Base-by-base conservation (phyloP, 805 yeast genomes). In the Yarrowia sp. region DNA sequence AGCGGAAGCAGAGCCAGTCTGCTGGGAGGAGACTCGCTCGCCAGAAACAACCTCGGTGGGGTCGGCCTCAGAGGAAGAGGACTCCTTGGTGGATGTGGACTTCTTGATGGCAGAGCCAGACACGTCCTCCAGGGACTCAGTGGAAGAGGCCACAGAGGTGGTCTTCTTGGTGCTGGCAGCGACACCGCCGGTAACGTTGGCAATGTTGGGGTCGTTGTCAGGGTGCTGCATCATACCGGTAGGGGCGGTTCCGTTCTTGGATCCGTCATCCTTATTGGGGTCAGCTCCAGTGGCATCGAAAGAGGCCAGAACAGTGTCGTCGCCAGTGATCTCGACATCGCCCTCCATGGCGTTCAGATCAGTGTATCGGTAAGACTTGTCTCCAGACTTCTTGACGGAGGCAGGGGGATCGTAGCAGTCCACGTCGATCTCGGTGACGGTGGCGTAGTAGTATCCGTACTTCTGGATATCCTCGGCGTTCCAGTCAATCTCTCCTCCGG, bases 401-500 rank as follows among this genome's bases (percentile, higher is more conserved):
- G 81, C 73, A 38, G 97, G 97, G 45, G 92, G 85, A 74, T 85
- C 91, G 78, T 90, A 89, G 75, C 96, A 86, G 65, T 85, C 82
- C 61, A 92, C 84, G 15, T 83, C 81, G 45, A 91, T 82, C 55
- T 84, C 82, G 74, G 87, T 82, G 58, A 93, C 74, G 70, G 84
- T 82, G 36, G 90, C 87, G 76, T 87, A 91, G 80, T 85, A 89
- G 81, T 92, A 93, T n/a, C 98, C 97, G 65, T 88, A 85, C 69
- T 89, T 81, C 70, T 82, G 74, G 70, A 92, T 85, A 78, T 92
- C 97, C 3, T 82, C 76, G 14, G 93, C 84, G 77, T 89, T 79
- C 98, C 98, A 93, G 80, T 91, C 82, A 71, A 93, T 86, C 38
- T 72, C 81, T 80, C 98, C 98, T 79, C 97, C 97, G 45, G 97